Conservation (phyloP, 768 basidiomycete genomes). For the Naganishia randhawae region DNA sequence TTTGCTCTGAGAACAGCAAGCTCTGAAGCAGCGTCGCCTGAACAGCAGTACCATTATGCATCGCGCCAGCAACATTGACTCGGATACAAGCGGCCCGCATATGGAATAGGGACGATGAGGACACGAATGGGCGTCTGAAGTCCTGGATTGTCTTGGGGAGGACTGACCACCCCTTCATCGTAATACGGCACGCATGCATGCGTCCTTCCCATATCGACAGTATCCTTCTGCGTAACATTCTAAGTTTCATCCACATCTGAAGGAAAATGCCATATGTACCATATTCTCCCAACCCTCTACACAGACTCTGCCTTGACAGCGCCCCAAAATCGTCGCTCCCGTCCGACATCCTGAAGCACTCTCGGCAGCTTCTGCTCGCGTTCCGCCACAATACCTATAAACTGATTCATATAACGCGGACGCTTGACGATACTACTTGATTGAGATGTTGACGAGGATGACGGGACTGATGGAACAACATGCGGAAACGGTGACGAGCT, state of each 20-base stretch:
- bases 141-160: too few species aligned
- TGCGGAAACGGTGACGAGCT: constrained; percentile 39
- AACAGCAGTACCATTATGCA: too few species aligned
- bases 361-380: constrained; percentile 82
- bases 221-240: too few species aligned
- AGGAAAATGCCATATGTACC: background rate
- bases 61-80: too few species aligned
- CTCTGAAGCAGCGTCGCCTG: too few species aligned
- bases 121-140: too few species aligned
- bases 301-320: constrained; percentile 21
- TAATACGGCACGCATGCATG: too few species aligned
- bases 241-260: background rate
- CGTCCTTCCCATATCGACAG: too few species aligned
- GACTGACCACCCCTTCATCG: too few species aligned
- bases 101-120: too few species aligned
- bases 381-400: constrained; percentile 73
- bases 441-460: constrained; percentile 5
- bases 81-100: too few species aligned
- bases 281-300: background rate
- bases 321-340: constrained; percentile 71
- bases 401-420: constrained; percentile 43
- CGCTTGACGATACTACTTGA: constrained; percentile 36
- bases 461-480: background rate
- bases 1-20: too few species aligned
- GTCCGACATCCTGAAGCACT: constrained; percentile 66